Evolutionary conservation across 768 basidiomycete species (phyloP).

Genomic region (Lactifluus volemus): DNA sequence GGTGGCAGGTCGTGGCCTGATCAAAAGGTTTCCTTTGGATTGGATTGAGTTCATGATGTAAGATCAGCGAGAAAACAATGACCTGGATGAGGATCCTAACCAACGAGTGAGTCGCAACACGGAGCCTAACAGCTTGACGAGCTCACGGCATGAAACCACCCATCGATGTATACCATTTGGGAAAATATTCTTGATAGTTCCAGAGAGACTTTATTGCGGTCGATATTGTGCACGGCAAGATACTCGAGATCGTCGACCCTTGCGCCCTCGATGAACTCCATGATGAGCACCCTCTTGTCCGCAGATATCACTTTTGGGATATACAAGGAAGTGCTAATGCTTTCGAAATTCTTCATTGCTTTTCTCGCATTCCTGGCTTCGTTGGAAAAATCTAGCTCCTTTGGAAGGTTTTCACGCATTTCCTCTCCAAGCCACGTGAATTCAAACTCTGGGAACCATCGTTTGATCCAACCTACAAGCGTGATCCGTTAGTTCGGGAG

Average conservation of each 20-base stretch:
- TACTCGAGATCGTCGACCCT: constrained; percentile 84
- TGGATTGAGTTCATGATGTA: background rate
- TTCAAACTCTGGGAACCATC: constrained; percentile 93
- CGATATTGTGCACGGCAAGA: constrained; percentile 72
- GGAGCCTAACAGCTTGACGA: background rate
- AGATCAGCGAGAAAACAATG: constrained; percentile 13
- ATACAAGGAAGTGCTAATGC: constrained; percentile 72
- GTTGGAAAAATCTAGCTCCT: constrained; percentile 91
- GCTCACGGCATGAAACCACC: constrained; percentile 78
- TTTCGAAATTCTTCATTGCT: constrained; percentile 58
- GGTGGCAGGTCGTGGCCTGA: constrained; percentile 54
- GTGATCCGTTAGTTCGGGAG: constrained; percentile 1
- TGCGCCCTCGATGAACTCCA: constrained; percentile 91
- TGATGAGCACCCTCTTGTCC: constrained; percentile 77
- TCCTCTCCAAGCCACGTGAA: constrained; percentile 88
- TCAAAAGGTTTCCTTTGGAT: constrained; percentile 73
- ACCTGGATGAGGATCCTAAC: constrained; percentile 84
- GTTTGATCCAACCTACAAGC: constrained; percentile 68
- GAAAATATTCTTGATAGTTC: constrained; percentile 88
- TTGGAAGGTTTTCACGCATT: constrained; percentile 86
- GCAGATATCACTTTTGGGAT: constrained; percentile 78
- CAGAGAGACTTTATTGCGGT: constrained; percentile 87
- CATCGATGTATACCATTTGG: constrained; percentile 93
- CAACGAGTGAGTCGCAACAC: constrained; percentile 9
- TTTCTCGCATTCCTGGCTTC: constrained; percentile 83